Percentiles rank a stretch among this genome's conserved stretches.
These are phyloP conservation scores for Endoconidiophora laricicola DNA, from an alignment of 2,329 filamentous ascomycete genomes.

Conservation along the genomic window DNA sequence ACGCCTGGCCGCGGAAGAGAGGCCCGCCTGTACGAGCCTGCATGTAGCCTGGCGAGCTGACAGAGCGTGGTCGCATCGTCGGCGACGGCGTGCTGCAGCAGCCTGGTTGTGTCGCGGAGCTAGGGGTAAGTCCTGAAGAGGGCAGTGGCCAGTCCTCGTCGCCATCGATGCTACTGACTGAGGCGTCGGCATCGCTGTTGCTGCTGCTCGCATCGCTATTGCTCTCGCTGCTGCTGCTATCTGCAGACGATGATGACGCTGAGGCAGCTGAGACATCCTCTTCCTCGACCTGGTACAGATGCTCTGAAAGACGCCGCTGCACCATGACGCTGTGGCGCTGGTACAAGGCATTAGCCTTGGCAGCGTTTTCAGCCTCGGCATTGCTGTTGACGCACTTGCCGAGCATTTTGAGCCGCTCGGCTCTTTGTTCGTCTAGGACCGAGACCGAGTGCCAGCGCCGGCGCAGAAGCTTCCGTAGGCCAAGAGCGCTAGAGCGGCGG, in stretches of 20 bases:
- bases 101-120: not conserved
- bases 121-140: too few relatives aligned
- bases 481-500: not conserved
- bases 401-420: slow-evolving; percentile 4
- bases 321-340: not conserved
- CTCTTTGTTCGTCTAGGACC: slow-evolving; percentile 5
- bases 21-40: not conserved
- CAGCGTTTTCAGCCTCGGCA: slow-evolving; percentile 4
- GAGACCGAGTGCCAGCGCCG: slow-evolving; percentile 8
- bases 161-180: not conserved
- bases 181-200: not conserved
- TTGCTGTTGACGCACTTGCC: slow-evolving; percentile 11
- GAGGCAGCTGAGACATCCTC: too few relatives aligned
- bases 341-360: not conserved
- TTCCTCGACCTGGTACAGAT: slow-evolving; percentile 10
- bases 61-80: not conserved
- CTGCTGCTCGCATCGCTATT: slow-evolving; percentile 1
- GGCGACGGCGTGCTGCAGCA: slow-evolving; percentile 3
- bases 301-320: slow-evolving; percentile 4
- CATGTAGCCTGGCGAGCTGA: not conserved
- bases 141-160: too few relatives aligned
- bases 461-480: slow-evolving; percentile 5
- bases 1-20: not conserved
- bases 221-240: not conserved
- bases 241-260: not conserved